Base-by-base conservation (phyloP, 345 rosid genomes). In the Psidium friedrichsthalianum region DNA sequence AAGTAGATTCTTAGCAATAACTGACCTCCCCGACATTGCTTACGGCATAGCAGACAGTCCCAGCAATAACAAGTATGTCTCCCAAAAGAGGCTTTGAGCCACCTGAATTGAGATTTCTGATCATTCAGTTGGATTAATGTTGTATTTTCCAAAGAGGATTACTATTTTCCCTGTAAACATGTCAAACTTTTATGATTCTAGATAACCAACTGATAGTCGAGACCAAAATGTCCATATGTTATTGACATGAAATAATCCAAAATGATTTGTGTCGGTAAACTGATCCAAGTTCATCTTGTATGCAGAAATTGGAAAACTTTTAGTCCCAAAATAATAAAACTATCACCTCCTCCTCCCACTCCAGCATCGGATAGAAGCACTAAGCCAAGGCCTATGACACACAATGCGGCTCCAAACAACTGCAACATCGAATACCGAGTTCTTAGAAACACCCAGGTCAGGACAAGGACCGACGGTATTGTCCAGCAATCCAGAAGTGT, bases 1-100 rank as follows among this genome's bases (percentile, higher is more conserved):
- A 52, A 36, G n/a, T 11, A 29, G 42, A 44, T 44, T 16, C 40
- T 74, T 16, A 52, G 82, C 64, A 22, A 25, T 22, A 42, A 52
- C 90, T 83, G 81, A 94, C 97, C 93, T 92, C 91, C 40, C 94
- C 90, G 56, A 92, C 94, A 89, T 93, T 93, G 90, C 94, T 93
- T 58, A 91, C 74, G 55, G 94, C 90, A 59, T 90, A 91, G 90
- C 90, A 93, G 69, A 93, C 4, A 18, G 94, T 92, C 69, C 90
- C 93, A 8, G 49, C 85, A 69, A 93, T 85, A 9, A 93, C 93
- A 49, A 93, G 93, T n/a, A 25, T 14, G 82, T 92, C 95, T 56
- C 95, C 94, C 24, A 91, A 47, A 36, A 93, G 88, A 53, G 95
- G 92, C 8, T 56, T 91, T 20, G 94, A 89, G 54, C 92, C 93